phyloP scores from a whole-genome alignment of 2,329 filamentous ascomycete species.

The Ophiostoma ulmi region DNA sequence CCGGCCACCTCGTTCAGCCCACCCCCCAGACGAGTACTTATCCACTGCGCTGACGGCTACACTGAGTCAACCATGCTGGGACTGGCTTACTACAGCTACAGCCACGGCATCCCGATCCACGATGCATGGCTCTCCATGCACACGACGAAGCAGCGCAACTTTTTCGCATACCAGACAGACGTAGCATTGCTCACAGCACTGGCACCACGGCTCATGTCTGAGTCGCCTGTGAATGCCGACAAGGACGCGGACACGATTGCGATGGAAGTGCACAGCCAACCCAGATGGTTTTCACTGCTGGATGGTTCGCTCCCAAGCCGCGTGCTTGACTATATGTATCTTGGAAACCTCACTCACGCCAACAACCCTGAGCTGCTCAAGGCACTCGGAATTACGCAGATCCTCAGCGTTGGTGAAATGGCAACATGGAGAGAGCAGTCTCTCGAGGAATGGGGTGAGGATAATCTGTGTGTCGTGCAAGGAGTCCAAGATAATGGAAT shows the following conservation, averaged over 20 bases:
- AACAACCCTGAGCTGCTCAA: constrained; percentile 83
- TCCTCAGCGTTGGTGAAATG: constrained; percentile 87
- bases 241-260: constrained; percentile 51
- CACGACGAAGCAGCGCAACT: constrained; percentile 74
- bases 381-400: constrained; percentile 75
- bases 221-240: constrained; percentile 55
- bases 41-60: constrained; percentile 94
- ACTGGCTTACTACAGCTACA: constrained; percentile 90
- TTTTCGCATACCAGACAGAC: constrained; percentile 92
- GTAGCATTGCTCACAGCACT: constrained; percentile 75
- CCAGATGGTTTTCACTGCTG: constrained; percentile 73
- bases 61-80: constrained; percentile 88
- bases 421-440: constrained; percentile 73
- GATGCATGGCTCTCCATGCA: constrained; percentile 87
- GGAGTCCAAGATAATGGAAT: constrained; percentile 95
- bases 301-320: constrained; percentile 90
- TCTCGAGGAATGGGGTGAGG: constrained; percentile 64
- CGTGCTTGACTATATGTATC: constrained; percentile 88
- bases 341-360: constrained; percentile 87
- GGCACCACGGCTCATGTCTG: constrained; percentile 66
- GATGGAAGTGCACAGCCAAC: constrained; percentile 53
- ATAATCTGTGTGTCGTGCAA: constrained; percentile 76
- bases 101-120: constrained; percentile 71
- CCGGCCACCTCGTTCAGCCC: not conserved
- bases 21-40: constrained; percentile 63